phyloP scores from a whole-genome alignment of 1,139 yeast genomes.

The Wickerhamiella pararugosa region DNA sequence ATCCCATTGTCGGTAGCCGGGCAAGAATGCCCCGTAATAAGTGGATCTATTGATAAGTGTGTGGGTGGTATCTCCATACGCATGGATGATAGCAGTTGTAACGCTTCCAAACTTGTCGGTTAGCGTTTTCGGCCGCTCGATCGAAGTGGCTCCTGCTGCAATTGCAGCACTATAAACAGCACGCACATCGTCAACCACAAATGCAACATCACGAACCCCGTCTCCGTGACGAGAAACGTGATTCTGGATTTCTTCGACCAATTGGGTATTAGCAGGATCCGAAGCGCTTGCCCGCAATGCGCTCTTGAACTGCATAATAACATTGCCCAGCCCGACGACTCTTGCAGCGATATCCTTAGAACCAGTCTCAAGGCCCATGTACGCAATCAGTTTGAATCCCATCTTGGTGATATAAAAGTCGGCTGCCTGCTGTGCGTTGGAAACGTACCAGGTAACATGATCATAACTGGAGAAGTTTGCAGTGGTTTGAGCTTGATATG shows the following conservation, averaged over 20 bases:
- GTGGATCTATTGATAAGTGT: constrained; percentile 39
- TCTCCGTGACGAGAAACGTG: constrained; percentile 55
- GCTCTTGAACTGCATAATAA: constrained; percentile 37
- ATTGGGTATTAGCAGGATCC: constrained; percentile 17
- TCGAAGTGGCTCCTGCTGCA: constrained; percentile 37
- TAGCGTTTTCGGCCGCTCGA: constrained; percentile 29
- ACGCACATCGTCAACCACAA: constrained; percentile 39
- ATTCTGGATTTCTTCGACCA: constrained; percentile 29
- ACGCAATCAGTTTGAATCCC: constrained; percentile 54
- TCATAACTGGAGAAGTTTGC: constrained; percentile 24
- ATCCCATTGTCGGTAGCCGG: constrained; percentile 31
- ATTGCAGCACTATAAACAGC: constrained; percentile 34
- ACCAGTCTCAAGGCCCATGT: constrained; percentile 53
- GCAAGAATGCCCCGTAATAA: constrained; percentile 36
- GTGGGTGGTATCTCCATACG: constrained; percentile 54
- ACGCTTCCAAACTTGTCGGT: constrained; percentile 39
- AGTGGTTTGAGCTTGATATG: constrained; percentile 35
- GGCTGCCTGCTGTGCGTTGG: constrained; percentile 56
- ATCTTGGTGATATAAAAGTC: constrained; percentile 36
- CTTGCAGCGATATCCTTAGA: constrained; percentile 41
- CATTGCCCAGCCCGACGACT: constrained; percentile 45
- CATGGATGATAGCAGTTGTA: constrained; percentile 38
- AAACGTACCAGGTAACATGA: constrained; percentile 44
- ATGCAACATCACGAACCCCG: constrained; percentile 59
- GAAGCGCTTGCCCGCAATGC: constrained; percentile 24